phyloP scores from a whole-genome alignment of 352 stramenopile genomes.

The Globisporangium acanthophoron region DNA sequence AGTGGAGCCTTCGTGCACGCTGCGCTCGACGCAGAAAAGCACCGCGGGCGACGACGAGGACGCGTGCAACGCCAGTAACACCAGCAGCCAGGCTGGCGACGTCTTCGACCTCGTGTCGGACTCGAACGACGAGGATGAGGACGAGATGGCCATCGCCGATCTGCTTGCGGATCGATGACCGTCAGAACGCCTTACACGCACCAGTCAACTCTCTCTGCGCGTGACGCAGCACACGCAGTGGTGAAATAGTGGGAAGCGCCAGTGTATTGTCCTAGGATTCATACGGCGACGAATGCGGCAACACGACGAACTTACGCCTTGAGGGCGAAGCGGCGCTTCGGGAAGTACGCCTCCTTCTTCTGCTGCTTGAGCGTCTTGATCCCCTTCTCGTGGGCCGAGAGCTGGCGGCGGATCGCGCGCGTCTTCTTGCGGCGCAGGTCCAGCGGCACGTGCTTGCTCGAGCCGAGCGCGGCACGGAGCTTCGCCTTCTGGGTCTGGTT shows the following conservation, averaged over 20 bases:
- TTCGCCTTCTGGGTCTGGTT: conserved; percentile 99
- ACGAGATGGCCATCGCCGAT: conserved; percentile 16
- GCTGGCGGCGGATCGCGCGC: conserved; percentile 94
- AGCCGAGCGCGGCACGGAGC: conserved; percentile 91
- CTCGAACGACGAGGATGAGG: conserved; percentile 44
- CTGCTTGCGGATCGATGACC: conserved; percentile 11
- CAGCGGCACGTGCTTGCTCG: conserved; percentile 96
- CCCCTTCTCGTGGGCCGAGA: conserved; percentile 94
- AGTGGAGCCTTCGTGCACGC: conserved; percentile 34
- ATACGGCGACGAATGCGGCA: conserved; percentile 10
- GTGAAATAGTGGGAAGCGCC: conserved; percentile 40
- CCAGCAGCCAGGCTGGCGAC: neutral
- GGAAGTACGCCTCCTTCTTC: conserved; percentile 97
- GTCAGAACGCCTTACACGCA: neutral
- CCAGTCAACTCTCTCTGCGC: neutral
- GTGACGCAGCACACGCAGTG: conserved; percentile 1
- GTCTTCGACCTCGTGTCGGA: conserved; percentile 55
- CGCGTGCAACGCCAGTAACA: conserved; percentile 8
- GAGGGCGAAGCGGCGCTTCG: conserved; percentile 95
- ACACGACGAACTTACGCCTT: conserved; percentile 91
- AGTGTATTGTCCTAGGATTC: conserved; percentile 54
- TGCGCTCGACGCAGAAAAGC: conserved; percentile 63
- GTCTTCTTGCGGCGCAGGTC: conserved; percentile 99
- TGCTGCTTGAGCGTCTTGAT: conserved; percentile 92
- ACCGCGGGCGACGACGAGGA: conserved; percentile 15